Evolutionary conservation across 73 alveolate species (phyloP).

Genomic region (Diophrys appendiculata): DNA sequence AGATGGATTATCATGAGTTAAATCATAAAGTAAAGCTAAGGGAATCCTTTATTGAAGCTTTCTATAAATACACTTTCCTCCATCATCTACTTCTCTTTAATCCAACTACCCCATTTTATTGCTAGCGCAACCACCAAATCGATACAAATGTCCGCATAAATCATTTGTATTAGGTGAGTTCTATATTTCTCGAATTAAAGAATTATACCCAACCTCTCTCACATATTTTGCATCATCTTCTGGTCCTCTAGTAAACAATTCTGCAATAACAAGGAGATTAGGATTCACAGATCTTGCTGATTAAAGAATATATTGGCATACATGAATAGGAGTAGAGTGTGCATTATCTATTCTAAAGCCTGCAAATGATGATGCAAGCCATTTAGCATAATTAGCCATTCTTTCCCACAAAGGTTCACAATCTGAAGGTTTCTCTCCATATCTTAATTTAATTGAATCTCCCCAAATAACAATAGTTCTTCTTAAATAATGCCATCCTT

Average conservation of each 20-base stretch:
- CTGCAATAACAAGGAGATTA: slow-evolving; percentile 90
- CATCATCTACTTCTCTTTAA: slow-evolving; percentile 64
- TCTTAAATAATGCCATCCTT: slow-evolving; percentile 92
- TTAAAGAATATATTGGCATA: slow-evolving; percentile 86
- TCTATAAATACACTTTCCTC: slow-evolving; percentile 58
- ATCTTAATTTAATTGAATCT: slow-evolving; percentile 92
- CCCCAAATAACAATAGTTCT: slow-evolving; percentile 93
- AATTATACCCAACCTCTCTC: slow-evolving; percentile 82
- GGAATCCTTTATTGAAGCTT: slow-evolving; percentile 63
- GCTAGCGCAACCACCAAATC: slow-evolving; percentile 77
- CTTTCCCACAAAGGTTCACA: slow-evolving; percentile 88
- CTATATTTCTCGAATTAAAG: slow-evolving; percentile 86
- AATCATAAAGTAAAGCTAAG: slow-evolving; percentile 84
- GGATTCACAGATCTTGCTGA: slow-evolving; percentile 89
- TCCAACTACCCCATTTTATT: slow-evolving; percentile 71
- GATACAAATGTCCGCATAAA: slow-evolving; percentile 56
- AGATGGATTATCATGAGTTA: slow-evolving; percentile 96
- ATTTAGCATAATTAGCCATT: slow-evolving; percentile 89
- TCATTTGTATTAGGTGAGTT: slow-evolving; percentile 28
- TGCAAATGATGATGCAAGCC: slow-evolving; percentile 84
- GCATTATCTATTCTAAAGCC: slow-evolving; percentile 98
- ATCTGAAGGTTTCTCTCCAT: slow-evolving; percentile 82
- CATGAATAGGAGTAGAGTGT: slow-evolving; percentile 93
- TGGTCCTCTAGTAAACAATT: slow-evolving; percentile 84
- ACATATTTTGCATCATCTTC: slow-evolving; percentile 87